Evolutionary conservation across 768 basidiomycete species (phyloP).

Genomic region (Pleurotus giganteus): DNA sequence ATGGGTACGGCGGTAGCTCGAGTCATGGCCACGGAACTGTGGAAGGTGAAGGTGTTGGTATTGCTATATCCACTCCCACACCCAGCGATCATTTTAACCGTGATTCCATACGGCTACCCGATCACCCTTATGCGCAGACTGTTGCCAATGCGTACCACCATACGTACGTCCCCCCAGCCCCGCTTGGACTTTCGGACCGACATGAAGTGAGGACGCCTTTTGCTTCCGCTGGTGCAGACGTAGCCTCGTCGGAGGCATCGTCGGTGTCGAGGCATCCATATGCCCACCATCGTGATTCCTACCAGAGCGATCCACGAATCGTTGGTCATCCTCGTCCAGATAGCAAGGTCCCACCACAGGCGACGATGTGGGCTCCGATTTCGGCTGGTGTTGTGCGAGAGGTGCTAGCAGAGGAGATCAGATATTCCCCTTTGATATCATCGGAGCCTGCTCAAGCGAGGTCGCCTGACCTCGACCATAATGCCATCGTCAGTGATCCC

Average conservation of each 20-base stretch:
- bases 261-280: conserved; percentile 46
- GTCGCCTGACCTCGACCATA: neutral
- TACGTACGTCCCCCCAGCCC: conserved; percentile 6
- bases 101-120: conserved; percentile 32
- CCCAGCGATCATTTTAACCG: conserved; percentile 22
- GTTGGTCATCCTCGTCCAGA: conserved; percentile 31
- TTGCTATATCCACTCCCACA: conserved; percentile 36
- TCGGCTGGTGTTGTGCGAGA: conserved; percentile 44
- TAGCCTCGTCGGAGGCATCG: conserved; percentile 32
- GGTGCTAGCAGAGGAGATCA: conserved; percentile 41
- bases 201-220: conserved; percentile 9
- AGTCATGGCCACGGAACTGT: conserved; percentile 7
- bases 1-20: conserved; percentile 13
- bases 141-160: conserved; percentile 29
- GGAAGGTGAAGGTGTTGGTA: conserved; percentile 25
- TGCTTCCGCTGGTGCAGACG: conserved; percentile 11
- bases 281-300: conserved; percentile 35
- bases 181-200: conserved; percentile 9
- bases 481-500: neutral
- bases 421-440: conserved; percentile 45
- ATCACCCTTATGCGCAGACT: conserved; percentile 51
- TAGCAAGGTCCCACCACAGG: conserved; percentile 35
- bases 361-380: conserved; percentile 52
- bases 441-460: conserved; percentile 17
- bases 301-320: conserved; percentile 29